These are phyloP conservation scores for Sporisorium scitamineum DNA, from an alignment of 1,284 basidiomycete species.

Conservation along the genomic window DNA sequence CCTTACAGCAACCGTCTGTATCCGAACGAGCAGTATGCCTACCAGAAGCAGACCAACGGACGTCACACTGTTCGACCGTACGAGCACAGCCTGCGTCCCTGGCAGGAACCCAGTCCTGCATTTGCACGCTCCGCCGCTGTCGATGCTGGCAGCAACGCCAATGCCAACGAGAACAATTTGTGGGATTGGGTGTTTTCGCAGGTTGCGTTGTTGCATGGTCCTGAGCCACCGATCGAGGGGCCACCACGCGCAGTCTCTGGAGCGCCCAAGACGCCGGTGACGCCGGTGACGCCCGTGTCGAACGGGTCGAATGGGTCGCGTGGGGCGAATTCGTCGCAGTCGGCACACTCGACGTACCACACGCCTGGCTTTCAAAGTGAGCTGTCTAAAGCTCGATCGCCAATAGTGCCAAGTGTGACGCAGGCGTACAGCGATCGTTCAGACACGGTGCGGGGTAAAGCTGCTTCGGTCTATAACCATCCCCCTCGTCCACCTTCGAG, in stretches of 20 bases:
- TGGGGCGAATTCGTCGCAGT: no score
- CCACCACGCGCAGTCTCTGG: no score
- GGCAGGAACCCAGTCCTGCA: slow-evolving; percentile 31
- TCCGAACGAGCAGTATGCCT: background rate
- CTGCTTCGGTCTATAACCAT: no score
- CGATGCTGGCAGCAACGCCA: background rate
- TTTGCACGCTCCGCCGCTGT: background rate
- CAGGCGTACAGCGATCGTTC: no score
- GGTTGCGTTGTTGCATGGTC: slow-evolving; percentile 21
- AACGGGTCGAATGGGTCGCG: background rate
- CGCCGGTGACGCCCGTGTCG: no score
- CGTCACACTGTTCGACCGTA: slow-evolving; percentile 16
- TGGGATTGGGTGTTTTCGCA: slow-evolving; percentile 43
- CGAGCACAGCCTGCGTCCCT: slow-evolving; percentile 32
- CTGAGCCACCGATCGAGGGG: slow-evolving; percentile 24
- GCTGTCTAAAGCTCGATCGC: no score
- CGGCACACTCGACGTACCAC: no score
- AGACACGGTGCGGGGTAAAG: no score
- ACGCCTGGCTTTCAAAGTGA: no score
- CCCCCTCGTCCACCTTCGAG: no score
- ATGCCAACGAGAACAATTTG: slow-evolving; percentile 15
- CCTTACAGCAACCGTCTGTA: background rate
- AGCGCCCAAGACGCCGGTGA: background rate
- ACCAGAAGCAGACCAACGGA: background rate
- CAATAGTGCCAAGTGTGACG: no score